A percentile compares a stretch with the other conserved stretches of the same genome.
Conservation (phyloP, 1,284 basidiomycete species). For the Cryptococcus sp. region DNA sequence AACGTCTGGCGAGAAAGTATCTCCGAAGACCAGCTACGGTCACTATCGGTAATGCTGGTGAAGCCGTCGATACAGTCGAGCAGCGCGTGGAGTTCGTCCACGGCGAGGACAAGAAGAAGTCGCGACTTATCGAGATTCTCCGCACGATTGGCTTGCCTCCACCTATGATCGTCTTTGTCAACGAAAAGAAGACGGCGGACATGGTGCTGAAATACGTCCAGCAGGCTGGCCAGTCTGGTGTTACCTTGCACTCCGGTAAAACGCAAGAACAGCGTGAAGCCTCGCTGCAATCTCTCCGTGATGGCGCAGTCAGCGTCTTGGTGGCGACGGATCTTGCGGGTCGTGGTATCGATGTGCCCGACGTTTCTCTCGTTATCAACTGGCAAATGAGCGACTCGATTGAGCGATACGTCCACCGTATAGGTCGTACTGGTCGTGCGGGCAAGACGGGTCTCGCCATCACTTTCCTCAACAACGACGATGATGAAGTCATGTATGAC, state of each 20-base stretch:
- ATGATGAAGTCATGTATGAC: slow-evolving; percentile 94
- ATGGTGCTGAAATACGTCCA: slow-evolving; percentile 90
- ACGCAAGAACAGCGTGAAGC: slow-evolving; percentile 96
- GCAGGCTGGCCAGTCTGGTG: slow-evolving; percentile 76
- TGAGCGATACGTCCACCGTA: slow-evolving; percentile 85
- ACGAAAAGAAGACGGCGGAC: slow-evolving; percentile 98
- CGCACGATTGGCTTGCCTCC: slow-evolving; percentile 77
- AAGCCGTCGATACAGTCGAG: slow-evolving; percentile 96
- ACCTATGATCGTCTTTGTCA: slow-evolving; percentile 98
- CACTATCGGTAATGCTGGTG: slow-evolving; percentile 95
- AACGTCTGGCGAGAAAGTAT: slow-evolving; percentile 91
- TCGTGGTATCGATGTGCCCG: slow-evolving; percentile 96
- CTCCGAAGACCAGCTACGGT: slow-evolving; percentile 89
- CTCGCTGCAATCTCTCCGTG: slow-evolving; percentile 79
- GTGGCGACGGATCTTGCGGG: slow-evolving; percentile 98
- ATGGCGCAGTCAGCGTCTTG: slow-evolving; percentile 78
- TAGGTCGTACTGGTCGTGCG: slow-evolving; percentile 96
- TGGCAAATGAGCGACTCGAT: slow-evolving; percentile 96
- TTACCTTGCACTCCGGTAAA: slow-evolving; percentile 94
- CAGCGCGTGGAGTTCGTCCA: slow-evolving; percentile 91
- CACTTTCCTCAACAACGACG: slow-evolving; percentile 93
- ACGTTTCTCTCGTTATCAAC: slow-evolving; percentile 84
- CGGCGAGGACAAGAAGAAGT: slow-evolving; percentile 89
- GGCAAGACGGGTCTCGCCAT: slow-evolving; percentile 91
- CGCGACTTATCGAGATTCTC: slow-evolving; percentile 82